phyloP scores from a whole-genome alignment of 805 yeast genomes.

The Saccharomycopsis malanga region DNA sequence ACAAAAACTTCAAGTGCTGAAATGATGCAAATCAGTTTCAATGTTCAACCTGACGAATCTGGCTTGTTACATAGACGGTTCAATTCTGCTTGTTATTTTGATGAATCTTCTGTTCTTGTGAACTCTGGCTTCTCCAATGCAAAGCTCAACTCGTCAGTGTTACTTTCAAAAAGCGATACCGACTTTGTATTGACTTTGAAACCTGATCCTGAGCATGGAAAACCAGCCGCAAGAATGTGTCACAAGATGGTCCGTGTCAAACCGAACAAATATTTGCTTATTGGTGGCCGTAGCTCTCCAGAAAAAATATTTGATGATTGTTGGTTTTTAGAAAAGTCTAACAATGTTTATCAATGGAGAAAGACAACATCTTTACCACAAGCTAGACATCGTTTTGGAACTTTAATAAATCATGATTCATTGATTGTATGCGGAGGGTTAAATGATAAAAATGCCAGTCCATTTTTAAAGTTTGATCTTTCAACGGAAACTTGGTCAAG shows the following conservation, averaged over 20 bases:
- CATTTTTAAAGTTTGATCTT: slow-evolving; percentile 5
- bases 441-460: neutral
- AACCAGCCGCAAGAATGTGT: slow-evolving; percentile 43
- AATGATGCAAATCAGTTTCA: slow-evolving; percentile 1
- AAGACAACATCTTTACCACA: slow-evolving; percentile 33
- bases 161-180: slow-evolving; percentile 9
- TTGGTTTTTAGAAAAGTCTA: slow-evolving; percentile 31
- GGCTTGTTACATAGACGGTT: slow-evolving; percentile 34
- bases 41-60: neutral
- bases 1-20: neutral
- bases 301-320: slow-evolving; percentile 36
- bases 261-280: slow-evolving; percentile 31
- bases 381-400: slow-evolving; percentile 22
- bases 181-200: no score
- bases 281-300: slow-evolving; percentile 70
- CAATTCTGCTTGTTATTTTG: slow-evolving; percentile 30
- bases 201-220: neutral
- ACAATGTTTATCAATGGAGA: slow-evolving; percentile 34
- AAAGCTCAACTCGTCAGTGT: slow-evolving; percentile 26
- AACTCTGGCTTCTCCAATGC: slow-evolving; percentile 37
- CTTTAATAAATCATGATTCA: neutral
- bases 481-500: slow-evolving; percentile 10
- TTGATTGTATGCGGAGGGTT: slow-evolving; percentile 4
- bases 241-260: slow-evolving; percentile 41
- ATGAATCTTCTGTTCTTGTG: slow-evolving; percentile 25